These are phyloP conservation scores for Calonectria henricotiae DNA, from an alignment of 2,329 filamentous ascomycete species.

Conservation along the genomic window DNA sequence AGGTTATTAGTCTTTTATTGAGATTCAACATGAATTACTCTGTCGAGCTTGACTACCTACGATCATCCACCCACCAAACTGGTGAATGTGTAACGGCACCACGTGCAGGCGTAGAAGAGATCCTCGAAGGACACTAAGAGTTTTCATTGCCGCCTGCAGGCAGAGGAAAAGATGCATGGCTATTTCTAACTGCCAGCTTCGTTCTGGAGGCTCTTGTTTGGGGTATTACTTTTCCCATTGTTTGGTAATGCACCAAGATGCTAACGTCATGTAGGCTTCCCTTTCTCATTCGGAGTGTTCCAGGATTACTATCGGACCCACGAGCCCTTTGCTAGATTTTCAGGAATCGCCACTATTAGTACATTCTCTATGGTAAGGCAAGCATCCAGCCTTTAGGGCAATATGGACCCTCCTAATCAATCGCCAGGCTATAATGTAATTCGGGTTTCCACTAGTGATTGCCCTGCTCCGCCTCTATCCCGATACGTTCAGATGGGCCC, in stretches of 20 bases:
- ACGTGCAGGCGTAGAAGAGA: neutral
- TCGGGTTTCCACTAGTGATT: slow-evolving; percentile 65
- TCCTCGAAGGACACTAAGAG: slow-evolving; percentile 22
- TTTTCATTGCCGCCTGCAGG: slow-evolving; percentile 57
- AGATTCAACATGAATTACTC: neutral
- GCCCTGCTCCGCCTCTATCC: slow-evolving; percentile 61
- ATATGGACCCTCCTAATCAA: neutral
- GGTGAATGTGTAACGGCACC: neutral
- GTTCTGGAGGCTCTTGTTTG: slow-evolving; percentile 47
- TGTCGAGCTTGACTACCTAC: neutral
- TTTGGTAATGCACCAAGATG: too few species aligned
- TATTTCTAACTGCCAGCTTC: slow-evolving; percentile 51
- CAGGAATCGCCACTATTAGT: slow-evolving; percentile 72
- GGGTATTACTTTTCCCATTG: slow-evolving; percentile 2
- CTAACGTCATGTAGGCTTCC: slow-evolving; percentile 67
- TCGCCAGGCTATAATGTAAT: slow-evolving; percentile 56
- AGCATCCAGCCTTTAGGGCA: neutral
- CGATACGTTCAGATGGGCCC: slow-evolving; percentile 58
- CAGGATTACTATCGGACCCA: slow-evolving; percentile 76
- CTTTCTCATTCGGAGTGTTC: slow-evolving; percentile 77
- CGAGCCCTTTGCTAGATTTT: slow-evolving; percentile 68
- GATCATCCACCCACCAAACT: neutral
- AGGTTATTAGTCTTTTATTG: too few species aligned
- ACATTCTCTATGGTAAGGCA: slow-evolving; percentile 69
- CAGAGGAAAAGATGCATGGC: slow-evolving; percentile 59